A percentile compares a stretch with the other conserved stretches of the same genome.
phyloP scores from a whole-genome alignment of 805 yeast genomes.

The Sporopachydermia lactativora region DNA sequence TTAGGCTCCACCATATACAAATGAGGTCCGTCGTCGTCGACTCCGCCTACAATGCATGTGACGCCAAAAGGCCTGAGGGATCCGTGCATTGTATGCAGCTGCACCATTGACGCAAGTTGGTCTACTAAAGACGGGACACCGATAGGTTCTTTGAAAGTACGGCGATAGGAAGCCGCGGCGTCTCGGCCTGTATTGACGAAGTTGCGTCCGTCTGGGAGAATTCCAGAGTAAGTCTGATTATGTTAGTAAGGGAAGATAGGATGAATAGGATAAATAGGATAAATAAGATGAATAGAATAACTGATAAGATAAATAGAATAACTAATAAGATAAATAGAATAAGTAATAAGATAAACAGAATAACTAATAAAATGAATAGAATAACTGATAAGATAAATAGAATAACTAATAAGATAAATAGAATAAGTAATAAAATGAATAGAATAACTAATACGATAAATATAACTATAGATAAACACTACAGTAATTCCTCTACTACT shows the following conservation, averaged over 20 bases:
- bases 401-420: too few species aligned
- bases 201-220: slow-evolving; percentile 94
- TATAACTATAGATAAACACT: not conserved
- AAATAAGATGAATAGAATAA: too few species aligned
- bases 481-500: too few species aligned
- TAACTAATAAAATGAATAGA: too few species aligned
- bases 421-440: too few species aligned
- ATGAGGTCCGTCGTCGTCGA: slow-evolving; percentile 82
- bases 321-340: too few species aligned
- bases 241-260: too few species aligned
- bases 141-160: slow-evolving; percentile 61
- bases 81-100: slow-evolving; percentile 88
- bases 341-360: too few species aligned
- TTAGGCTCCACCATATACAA: slow-evolving; percentile 96
- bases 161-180: slow-evolving; percentile 71
- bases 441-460: not conserved
- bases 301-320: too few species aligned
- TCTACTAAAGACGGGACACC: slow-evolving; percentile 73
- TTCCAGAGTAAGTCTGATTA: slow-evolving; percentile 59
- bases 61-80: slow-evolving; percentile 98
- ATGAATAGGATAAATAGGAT: too few species aligned
- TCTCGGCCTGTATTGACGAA: slow-evolving; percentile 85
- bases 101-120: slow-evolving; percentile 82
- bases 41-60: slow-evolving; percentile 85
- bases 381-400: too few species aligned